phyloP scores from a whole-genome alignment of 1,284 basidiomycete genomes.

The Cryptococcus jaspeensis region DNA sequence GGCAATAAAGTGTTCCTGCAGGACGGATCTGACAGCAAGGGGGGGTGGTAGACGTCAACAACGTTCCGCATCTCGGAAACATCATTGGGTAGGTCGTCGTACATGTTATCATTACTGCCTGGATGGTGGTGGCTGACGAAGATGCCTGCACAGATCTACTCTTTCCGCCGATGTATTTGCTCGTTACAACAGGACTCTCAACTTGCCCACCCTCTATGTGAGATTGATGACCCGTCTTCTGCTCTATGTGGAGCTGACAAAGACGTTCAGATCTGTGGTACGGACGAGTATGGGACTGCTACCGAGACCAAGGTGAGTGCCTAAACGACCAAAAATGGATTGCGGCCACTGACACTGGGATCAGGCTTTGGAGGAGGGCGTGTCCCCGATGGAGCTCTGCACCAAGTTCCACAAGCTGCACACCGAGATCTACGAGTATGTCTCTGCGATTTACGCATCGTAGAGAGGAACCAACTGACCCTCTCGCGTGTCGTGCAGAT shows the following conservation, averaged over 20 bases:
- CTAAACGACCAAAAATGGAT: neutral
- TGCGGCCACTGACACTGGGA: neutral
- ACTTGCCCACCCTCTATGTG: slow-evolving; percentile 54
- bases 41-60: slow-evolving; percentile 76
- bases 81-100: slow-evolving; percentile 84
- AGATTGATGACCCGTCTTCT: slow-evolving; percentile 9
- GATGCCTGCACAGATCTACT: slow-evolving; percentile 27
- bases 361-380: slow-evolving; percentile 88
- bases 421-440: slow-evolving; percentile 85
- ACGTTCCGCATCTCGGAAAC: slow-evolving; percentile 98
- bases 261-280: slow-evolving; percentile 81
- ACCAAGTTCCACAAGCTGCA: slow-evolving; percentile 93
- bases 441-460: neutral
- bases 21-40: neutral
- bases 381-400: slow-evolving; percentile 82
- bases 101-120: neutral
- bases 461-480: slow-evolving; percentile 12
- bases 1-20: too few relatives aligned
- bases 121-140: neutral
- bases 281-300: slow-evolving; percentile 98
- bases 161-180: slow-evolving; percentile 97
- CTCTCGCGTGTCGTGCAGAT: slow-evolving; percentile 23
- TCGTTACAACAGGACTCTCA: slow-evolving; percentile 63
- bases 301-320: slow-evolving; percentile 72
- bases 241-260: slow-evolving; percentile 60